Conservation (phyloP, 2,329 filamentous ascomycete genomes). For the Aspergillus sp. region DNA sequence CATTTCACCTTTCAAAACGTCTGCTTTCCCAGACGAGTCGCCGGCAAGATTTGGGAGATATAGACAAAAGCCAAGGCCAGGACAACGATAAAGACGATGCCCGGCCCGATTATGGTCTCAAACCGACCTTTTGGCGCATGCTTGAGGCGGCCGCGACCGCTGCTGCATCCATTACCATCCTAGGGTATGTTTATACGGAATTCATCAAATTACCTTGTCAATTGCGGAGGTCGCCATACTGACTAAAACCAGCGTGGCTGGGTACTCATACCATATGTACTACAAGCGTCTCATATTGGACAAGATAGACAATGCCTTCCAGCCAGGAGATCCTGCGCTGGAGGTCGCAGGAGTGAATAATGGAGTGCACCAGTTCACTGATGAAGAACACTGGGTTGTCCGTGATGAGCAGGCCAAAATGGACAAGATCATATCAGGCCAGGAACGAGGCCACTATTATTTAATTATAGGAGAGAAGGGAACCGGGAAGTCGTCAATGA, state of each 20-base stretch:
- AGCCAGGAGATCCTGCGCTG: slow-evolving; percentile 81
- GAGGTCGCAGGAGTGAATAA: slow-evolving; percentile 58
- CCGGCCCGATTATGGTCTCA: slow-evolving; percentile 25
- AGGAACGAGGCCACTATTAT: slow-evolving; percentile 73
- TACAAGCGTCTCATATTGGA: slow-evolving; percentile 88
- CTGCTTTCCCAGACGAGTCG: slow-evolving; percentile 15
- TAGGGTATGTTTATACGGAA: slow-evolving; percentile 43
- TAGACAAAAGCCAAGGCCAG: slow-evolving; percentile 16
- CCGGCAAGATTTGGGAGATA: slow-evolving; percentile 23
- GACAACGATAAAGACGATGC: slow-evolving; percentile 5
- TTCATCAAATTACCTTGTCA: not conserved
- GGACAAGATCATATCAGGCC: slow-evolving; percentile 72
- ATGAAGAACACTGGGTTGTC: slow-evolving; percentile 65
- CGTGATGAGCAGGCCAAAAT: slow-evolving; percentile 75
- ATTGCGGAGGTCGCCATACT: slow-evolving; percentile 1
- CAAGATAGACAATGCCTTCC: slow-evolving; percentile 89
- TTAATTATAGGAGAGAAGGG: slow-evolving; percentile 92
- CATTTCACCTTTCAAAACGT: slow-evolving; percentile 10
- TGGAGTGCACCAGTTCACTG: slow-evolving; percentile 29
- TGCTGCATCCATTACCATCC: slow-evolving; percentile 62
- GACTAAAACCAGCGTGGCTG: slow-evolving; percentile 44
- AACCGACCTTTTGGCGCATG: slow-evolving; percentile 51
- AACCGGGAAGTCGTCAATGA: slow-evolving; percentile 92
- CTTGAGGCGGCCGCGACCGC: slow-evolving; percentile 67
- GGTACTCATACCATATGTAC: slow-evolving; percentile 67